Evolutionary conservation across 495 filamentous ascomycete species (phyloP).

Genomic region (Xylaria castorea): DNA sequence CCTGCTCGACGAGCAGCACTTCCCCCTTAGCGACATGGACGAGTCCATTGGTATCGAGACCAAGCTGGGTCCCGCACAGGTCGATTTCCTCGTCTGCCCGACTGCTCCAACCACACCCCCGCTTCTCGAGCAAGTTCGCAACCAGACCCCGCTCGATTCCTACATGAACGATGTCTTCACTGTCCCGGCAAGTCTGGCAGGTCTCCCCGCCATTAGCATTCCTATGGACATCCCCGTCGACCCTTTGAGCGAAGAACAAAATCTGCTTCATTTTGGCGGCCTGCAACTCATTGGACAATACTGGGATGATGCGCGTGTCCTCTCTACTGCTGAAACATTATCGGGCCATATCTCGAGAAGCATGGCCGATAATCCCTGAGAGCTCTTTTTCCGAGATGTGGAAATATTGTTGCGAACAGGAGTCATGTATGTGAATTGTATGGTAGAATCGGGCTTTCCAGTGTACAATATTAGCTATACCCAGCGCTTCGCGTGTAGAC

Average conservation of each 20-base stretch:
- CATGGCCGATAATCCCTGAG: neutral
- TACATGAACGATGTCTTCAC: conserved; percentile 97
- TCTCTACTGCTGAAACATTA: conserved; percentile 58
- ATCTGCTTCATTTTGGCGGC: conserved; percentile 58
- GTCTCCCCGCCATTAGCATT: conserved; percentile 86
- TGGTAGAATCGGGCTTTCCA: neutral
- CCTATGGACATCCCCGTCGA: conserved; percentile 61
- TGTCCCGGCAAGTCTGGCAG: conserved; percentile 91
- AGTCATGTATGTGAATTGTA: neutral
- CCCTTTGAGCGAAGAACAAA: conserved; percentile 37
- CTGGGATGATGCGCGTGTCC: conserved; percentile 76
- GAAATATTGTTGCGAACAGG: neutral
- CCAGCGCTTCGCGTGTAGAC: neutral
- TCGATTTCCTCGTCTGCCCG: conserved; percentile 89
- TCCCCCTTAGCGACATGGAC: conserved; percentile 55
- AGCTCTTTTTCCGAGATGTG: neutral
- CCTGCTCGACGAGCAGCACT: conserved; percentile 56
- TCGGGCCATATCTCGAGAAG: conserved; percentile 29
- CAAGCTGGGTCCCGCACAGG: conserved; percentile 57
- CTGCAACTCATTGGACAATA: conserved; percentile 93
- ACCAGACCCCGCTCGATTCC: conserved; percentile 48
- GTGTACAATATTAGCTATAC: conserved; percentile 26
- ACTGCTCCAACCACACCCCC: conserved; percentile 84
- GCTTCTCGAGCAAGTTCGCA: conserved; percentile 57
- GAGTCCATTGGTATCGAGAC: conserved; percentile 49